Evolutionary conservation across 2,329 filamentous ascomycete species (phyloP).

Genomic region (Trichophyton rubrum): DNA sequence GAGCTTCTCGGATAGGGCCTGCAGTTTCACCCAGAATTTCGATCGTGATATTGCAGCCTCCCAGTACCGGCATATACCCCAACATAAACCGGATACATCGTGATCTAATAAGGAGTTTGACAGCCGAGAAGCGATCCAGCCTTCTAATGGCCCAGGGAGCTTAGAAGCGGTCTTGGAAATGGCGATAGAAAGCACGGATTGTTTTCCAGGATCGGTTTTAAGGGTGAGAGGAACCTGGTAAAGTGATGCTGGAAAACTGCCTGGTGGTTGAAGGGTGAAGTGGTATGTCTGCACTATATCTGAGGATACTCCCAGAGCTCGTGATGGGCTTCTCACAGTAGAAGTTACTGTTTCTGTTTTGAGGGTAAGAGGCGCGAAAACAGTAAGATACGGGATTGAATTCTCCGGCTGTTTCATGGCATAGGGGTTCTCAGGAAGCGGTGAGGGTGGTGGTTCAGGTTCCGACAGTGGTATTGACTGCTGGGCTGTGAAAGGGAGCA

Average conservation of each 20-base stretch:
- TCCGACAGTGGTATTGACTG: conserved; percentile 7
- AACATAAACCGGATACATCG: conserved; percentile 31
- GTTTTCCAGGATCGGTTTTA: conserved; percentile 25
- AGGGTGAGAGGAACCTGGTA: conserved; percentile 26
- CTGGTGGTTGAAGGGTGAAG: conserved; percentile 25
- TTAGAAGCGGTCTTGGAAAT: conserved; percentile 14
- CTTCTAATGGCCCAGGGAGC: conserved; percentile 21
- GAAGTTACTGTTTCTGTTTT: conserved; percentile 18
- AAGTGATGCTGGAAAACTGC: conserved; percentile 24
- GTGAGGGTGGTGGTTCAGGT: conserved; percentile 16
- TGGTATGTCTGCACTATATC: conserved; percentile 24
- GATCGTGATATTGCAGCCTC: conserved; percentile 28
- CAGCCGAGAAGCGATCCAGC: conserved; percentile 27
- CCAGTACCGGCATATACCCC: conserved; percentile 33
- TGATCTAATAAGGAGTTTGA: conserved; percentile 24
- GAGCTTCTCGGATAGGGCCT: conserved; percentile 5
- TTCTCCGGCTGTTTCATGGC: conserved; percentile 41
- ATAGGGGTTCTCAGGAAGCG: conserved; percentile 52
- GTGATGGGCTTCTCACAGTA: conserved; percentile 3
- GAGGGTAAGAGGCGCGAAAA: conserved; percentile 57
- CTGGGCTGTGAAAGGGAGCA: conserved; percentile 30
- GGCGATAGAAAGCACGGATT: conserved; percentile 24
- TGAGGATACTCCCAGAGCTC: conserved; percentile 12
- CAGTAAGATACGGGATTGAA: conserved; percentile 55
- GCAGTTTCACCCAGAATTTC: conserved; percentile 22